Conservation (phyloP, 768 basidiomycete genomes). For the Pleurotus citrinopileatus region DNA sequence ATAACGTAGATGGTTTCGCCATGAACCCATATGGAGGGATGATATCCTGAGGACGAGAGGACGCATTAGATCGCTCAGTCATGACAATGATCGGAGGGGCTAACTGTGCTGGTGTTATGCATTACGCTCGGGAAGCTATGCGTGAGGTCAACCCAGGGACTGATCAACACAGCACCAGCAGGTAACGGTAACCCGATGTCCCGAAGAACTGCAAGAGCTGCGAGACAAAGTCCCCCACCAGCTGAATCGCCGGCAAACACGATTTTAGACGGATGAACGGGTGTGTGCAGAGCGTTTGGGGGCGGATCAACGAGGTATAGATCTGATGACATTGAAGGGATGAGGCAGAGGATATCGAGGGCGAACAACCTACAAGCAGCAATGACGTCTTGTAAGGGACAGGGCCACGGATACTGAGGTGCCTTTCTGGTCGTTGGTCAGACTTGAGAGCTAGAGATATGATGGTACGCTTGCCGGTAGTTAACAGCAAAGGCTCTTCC, state of each 20-base stretch:
- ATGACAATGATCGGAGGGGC: constrained; percentile 12
- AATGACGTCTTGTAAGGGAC: constrained; percentile 71
- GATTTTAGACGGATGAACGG: constrained; percentile 65
- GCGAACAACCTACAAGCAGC: constrained; percentile 54
- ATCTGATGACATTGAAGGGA: constrained; percentile 32
- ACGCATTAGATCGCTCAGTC: neutral
- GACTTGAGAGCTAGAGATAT: neutral
- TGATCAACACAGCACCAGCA: constrained; percentile 74
- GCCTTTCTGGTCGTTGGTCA: constrained; percentile 50
- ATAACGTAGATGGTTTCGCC: constrained; percentile 54
- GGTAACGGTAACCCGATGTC: constrained; percentile 71
- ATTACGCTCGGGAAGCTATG: constrained; percentile 80
- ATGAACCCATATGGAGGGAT: constrained; percentile 62
- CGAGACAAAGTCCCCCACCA: constrained; percentile 65
- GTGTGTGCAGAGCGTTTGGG: constrained; percentile 54
- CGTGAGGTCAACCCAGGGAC: constrained; percentile 85
- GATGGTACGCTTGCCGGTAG: constrained; percentile 31
- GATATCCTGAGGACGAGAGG: constrained; percentile 50
- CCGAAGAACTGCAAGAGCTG: constrained; percentile 59
- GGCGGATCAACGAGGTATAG: constrained; percentile 76
- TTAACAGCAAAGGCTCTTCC: constrained; percentile 67
- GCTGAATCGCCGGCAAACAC: constrained; percentile 81
- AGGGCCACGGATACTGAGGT: constrained; percentile 85
- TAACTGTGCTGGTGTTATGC: constrained; percentile 59
- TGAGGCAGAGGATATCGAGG: neutral